Evolutionary conservation across 176 grass and related monocot genomes (phyloP).

Genomic region (Echinochloa phyllopogon): DNA sequence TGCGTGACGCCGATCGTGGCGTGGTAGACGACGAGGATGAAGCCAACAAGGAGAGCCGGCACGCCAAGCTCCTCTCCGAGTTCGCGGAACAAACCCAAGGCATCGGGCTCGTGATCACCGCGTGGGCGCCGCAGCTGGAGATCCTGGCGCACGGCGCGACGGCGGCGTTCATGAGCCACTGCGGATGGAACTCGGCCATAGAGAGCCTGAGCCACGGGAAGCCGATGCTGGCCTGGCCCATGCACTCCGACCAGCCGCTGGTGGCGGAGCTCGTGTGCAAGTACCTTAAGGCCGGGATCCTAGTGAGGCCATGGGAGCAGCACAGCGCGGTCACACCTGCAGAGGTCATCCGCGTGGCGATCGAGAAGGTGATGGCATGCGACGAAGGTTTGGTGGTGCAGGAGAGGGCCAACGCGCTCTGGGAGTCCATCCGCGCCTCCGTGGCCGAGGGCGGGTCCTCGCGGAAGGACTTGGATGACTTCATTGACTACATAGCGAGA

Average conservation of each 20-base stretch:
- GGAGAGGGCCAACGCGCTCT: constrained; percentile 28
- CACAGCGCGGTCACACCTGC: constrained; percentile 20
- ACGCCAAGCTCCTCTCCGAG: constrained; percentile 10
- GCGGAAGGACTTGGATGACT: constrained; percentile 42
- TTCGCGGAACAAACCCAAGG: constrained; percentile 28
- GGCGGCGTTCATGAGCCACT: constrained; percentile 83
- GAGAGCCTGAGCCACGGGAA: constrained; percentile 74
- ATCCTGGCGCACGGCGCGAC: constrained; percentile 60
- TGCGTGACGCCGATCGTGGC: constrained; percentile 58
- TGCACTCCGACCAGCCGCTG: constrained; percentile 72
- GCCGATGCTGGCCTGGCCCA: constrained; percentile 73
- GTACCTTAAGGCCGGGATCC: constrained; percentile 47
- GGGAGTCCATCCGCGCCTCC: constrained; percentile 38
- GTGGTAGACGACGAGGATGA: constrained; percentile 22
- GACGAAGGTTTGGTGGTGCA: constrained; percentile 38
- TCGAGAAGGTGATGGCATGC: constrained; percentile 38
- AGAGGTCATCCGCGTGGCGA: constrained; percentile 26
- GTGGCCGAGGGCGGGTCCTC: constrained; percentile 34
- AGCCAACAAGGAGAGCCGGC: neutral
- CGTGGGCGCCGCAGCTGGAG: constrained; percentile 87
- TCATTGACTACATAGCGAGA: constrained; percentile 51
- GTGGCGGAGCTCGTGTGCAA: constrained; percentile 49
- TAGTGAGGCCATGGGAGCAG: constrained; percentile 47
- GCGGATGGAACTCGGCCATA: constrained; percentile 81
- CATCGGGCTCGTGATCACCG: constrained; percentile 54